These are phyloP conservation scores for Tagetes patula DNA, from an alignment of 129 eudicot species.

Conservation along the genomic window DNA sequence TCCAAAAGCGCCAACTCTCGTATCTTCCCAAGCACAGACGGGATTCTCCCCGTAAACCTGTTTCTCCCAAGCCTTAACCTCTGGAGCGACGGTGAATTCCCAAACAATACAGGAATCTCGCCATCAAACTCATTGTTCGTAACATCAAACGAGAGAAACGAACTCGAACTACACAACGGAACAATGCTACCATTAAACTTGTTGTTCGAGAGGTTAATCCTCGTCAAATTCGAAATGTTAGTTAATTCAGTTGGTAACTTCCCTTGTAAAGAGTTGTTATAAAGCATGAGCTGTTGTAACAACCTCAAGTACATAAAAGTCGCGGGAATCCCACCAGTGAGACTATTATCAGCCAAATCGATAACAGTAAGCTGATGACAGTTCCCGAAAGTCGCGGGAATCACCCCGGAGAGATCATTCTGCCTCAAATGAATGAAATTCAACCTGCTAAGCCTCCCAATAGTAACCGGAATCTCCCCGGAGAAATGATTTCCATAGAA, in stretches of 20 bases:
- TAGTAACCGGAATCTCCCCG: conserved; percentile 61
- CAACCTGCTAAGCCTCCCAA: conserved; percentile 71
- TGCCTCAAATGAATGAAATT: conserved; percentile 78
- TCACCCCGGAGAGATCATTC: conserved; percentile 76
- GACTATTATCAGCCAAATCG: conserved; percentile 82
- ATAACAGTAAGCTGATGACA: conserved; percentile 64
- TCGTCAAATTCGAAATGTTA: conserved; percentile 57
- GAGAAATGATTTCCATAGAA: conserved; percentile 76
- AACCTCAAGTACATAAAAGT: conserved; percentile 58
- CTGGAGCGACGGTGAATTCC: conserved; percentile 60
- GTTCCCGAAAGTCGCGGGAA: conserved; percentile 76
- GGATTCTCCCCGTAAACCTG: conserved; percentile 60
- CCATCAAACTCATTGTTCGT: conserved; percentile 69
- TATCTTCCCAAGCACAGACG: conserved; percentile 59
- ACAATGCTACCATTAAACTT: conserved; percentile 70
- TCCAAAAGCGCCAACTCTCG: conserved; percentile 59
- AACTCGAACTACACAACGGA: conserved; percentile 69
- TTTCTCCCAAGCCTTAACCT: conserved; percentile 76
- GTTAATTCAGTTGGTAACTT: conserved; percentile 63
- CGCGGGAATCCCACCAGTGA: conserved; percentile 75
- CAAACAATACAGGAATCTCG: conserved; percentile 64
- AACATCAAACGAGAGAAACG: conserved; percentile 81
- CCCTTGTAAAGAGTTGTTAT: conserved; percentile 86
- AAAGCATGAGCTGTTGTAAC: conserved; percentile 85
- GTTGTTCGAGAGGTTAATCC: conserved; percentile 75